Evolutionary conservation across 306 rosid genomes (phyloP), one percentile per base, ranked within the genome.

Genomic region (Parietaria judaica): DNA sequence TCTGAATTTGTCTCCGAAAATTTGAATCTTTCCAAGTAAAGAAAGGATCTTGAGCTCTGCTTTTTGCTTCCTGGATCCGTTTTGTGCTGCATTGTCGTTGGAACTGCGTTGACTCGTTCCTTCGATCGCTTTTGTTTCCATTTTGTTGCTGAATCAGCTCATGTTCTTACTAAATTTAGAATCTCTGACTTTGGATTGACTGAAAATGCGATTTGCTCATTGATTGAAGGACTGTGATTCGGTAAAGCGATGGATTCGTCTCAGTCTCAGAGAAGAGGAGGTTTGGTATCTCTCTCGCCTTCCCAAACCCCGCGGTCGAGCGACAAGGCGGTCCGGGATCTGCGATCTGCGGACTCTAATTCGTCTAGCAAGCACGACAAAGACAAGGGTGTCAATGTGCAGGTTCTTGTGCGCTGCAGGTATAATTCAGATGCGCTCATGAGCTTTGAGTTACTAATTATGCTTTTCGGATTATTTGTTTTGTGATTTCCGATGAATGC

Each of bases 391-490:
- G 99, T 94, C 67, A 94, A 89, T 84, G 97, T 94, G 61, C 99
- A 86, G 86, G 99, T 94, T 64, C 81, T 94, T 61, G 81, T 94
- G 68, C 90, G 99, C 54, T 94, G 99, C 78, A 94, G 99, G 99
- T 89, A 71, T 82, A 23, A 84, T 63, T 34, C 43, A 56, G 63
- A 17, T 44, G 54, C 64, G 15, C 67, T 70, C n/a, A 15, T 54
- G 31, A 71, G 71, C 35, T 54, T 63, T 41, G 61, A 61, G 59
- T 56, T 62, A 50, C n/a, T 37, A 49, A 14, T 64, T 38, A 14
- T 31, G 36, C 31, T 53, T 51, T 44, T 23, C 31, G 31, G 31
- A 23, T 0, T 23, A 2, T 2, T 23, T 0, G 2, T 23, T 23
- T 23, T 23, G 31, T 2, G 31, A 23, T 23, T 23, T 23, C 31